Evolutionary conservation across 1,284 basidiomycete genomes (phyloP).

Genomic region (Abortiporus biennis): DNA sequence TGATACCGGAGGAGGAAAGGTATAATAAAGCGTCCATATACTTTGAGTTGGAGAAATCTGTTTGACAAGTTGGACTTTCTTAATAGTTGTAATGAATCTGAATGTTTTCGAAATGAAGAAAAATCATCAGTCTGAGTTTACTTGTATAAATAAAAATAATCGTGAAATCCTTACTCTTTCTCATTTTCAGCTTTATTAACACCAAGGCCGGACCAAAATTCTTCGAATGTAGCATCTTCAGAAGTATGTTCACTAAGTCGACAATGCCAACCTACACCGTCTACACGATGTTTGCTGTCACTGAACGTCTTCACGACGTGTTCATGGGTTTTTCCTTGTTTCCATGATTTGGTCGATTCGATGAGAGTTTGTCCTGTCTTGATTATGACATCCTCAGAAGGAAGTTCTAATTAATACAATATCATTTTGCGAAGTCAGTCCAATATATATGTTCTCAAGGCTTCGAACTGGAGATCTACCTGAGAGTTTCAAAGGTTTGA

Average conservation of each 20-base stretch:
- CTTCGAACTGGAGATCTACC: conserved; percentile 5
- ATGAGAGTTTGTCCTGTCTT: conserved; percentile 48
- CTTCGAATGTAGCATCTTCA: conserved; percentile 62
- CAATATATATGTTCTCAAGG: not conserved
- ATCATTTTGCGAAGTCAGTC: not conserved
- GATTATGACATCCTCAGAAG: conserved; percentile 52
- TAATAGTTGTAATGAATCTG: conserved; percentile 62
- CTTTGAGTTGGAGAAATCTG: conserved; percentile 53
- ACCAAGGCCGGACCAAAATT: conserved; percentile 64
- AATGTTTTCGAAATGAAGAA: conserved; percentile 1
- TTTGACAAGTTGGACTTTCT: conserved; percentile 57
- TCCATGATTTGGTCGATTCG: conserved; percentile 52
- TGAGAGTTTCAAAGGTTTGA: conserved; percentile 27
- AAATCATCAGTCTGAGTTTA: too few relatives aligned
- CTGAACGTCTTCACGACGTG: conserved; percentile 48
- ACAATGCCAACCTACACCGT: conserved; percentile 60
- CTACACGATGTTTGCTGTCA: conserved; percentile 42
- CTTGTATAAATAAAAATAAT: not conserved
- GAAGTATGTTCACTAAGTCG: conserved; percentile 60
- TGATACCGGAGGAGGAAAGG: conserved; percentile 61
- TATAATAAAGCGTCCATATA: conserved; percentile 72
- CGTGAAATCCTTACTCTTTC: conserved; percentile 44
- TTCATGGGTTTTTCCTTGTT: conserved; percentile 54
- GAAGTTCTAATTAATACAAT: conserved; percentile 40
- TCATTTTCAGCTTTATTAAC: conserved; percentile 63